Percentiles rank a stretch among this genome's conserved stretches.
Conservation (phyloP, 306 rosid genomes). For the Gynostemma pentaphyllum region DNA sequence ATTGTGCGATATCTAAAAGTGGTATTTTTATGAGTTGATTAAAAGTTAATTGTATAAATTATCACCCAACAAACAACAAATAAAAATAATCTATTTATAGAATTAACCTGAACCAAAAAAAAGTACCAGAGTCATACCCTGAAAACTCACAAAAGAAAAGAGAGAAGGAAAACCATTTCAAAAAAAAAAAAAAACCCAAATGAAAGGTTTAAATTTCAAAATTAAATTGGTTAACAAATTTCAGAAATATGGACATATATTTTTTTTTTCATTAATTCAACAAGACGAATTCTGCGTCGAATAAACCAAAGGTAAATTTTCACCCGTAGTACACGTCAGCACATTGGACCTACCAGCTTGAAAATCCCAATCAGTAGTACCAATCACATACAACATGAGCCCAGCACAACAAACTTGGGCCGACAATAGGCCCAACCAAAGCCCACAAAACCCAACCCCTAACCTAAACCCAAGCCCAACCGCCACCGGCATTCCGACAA, state of each 20-base stretch:
- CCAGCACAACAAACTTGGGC: slow-evolving; percentile 95
- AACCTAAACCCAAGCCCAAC: slow-evolving; percentile 62
- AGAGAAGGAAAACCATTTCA: too few species aligned
- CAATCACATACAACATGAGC: slow-evolving; percentile 60
- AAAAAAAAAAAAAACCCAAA: neutral
- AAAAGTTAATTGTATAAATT: too few species aligned
- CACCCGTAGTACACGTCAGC: slow-evolving; percentile 27
- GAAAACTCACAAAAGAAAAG: too few species aligned
- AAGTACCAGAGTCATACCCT: too few species aligned
- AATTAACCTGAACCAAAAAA: too few species aligned
- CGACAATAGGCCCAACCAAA: slow-evolving; percentile 73
- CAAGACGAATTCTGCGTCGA: neutral
- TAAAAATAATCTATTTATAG: too few species aligned
- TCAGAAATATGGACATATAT: neutral
- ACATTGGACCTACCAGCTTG: slow-evolving; percentile 51
- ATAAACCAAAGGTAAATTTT: slow-evolving; percentile 4
- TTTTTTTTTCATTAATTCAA: too few species aligned
- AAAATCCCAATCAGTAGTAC: slow-evolving; percentile 75
- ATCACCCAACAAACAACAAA: too few species aligned
- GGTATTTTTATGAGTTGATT: too few species aligned
- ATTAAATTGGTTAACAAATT: neutral
- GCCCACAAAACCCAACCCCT: slow-evolving; percentile 69
- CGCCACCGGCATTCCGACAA: slow-evolving; percentile 89
- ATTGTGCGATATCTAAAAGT: too few species aligned
- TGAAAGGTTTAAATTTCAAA: neutral